phyloP scores from a whole-genome alignment of 441 rosid species.

The Populus hybrid region DNA sequence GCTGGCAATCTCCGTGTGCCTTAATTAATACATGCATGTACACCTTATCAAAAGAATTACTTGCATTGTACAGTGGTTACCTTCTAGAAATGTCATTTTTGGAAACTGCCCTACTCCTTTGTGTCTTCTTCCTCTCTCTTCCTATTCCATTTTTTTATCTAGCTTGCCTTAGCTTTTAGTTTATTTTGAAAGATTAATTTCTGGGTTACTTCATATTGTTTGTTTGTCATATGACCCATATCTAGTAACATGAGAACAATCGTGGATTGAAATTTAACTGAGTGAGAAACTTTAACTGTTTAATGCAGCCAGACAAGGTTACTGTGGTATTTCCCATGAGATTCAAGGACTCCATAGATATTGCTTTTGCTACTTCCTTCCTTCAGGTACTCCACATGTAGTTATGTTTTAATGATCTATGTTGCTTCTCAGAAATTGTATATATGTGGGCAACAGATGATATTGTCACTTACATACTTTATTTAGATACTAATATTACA shows the following conservation, averaged over 20 bases:
- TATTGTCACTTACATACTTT: not conserved
- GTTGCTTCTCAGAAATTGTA: not conserved
- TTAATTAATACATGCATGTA: not conserved
- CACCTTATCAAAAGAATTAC: not conserved
- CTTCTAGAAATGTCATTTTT: not conserved
- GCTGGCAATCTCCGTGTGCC: not conserved
- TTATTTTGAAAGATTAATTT: not conserved
- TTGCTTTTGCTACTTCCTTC: conserved; percentile 80
- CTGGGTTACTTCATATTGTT: not conserved
- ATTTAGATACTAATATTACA: not conserved
- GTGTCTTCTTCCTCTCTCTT: not conserved
- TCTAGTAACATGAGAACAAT: not conserved
- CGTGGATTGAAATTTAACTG: conserved; percentile 2
- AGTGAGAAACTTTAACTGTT: conserved; percentile 7
- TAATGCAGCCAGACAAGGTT: conserved; percentile 73
- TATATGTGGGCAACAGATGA: not conserved
- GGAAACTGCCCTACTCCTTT: not conserved
- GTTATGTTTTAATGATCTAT: not conserved
- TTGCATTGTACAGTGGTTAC: not conserved
- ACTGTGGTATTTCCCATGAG: conserved; percentile 89
- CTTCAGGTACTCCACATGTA: conserved; percentile 53
- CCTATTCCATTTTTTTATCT: not conserved
- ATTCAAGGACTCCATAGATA: conserved; percentile 81
- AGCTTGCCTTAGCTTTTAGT: not conserved
- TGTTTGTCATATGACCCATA: not conserved